phyloP scores from a whole-genome alignment of 192 early-diverging fungal genomes.

The Coemansia pectinata region DNA sequence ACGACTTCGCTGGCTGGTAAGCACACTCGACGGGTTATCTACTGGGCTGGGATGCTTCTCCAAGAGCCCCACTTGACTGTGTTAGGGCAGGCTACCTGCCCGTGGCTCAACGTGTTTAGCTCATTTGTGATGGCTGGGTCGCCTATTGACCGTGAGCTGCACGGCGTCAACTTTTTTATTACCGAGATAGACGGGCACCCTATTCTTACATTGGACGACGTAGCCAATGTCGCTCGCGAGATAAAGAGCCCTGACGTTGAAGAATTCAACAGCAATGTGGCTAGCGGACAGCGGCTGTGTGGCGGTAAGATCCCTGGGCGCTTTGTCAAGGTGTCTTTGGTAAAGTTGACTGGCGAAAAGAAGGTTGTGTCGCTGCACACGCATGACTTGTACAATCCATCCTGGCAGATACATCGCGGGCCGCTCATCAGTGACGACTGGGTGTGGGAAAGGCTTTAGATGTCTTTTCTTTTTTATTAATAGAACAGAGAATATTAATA shows the following conservation, averaged over 20 bases:
- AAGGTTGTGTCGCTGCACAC: slow-evolving; percentile 22
- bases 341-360: slow-evolving; percentile 20
- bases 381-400: slow-evolving; percentile 36
- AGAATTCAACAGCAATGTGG: slow-evolving; percentile 17
- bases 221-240: slow-evolving; percentile 4
- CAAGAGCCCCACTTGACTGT: slow-evolving; percentile 33
- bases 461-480: slow-evolving; percentile 3
- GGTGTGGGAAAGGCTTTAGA: slow-evolving; percentile 24
- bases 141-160: not conserved
- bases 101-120: slow-evolving; percentile 20
- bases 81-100: slow-evolving; percentile 11
- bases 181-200: slow-evolving; percentile 19
- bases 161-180: slow-evolving; percentile 11
- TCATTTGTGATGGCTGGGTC: not conserved
- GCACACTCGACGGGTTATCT: slow-evolving; percentile 21
- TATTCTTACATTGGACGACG: slow-evolving; percentile 28
- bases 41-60: slow-evolving; percentile 33
- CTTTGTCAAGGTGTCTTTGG: slow-evolving; percentile 20
- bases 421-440: slow-evolving; percentile 24
- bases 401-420: slow-evolving; percentile 33
- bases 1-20: slow-evolving; percentile 10
- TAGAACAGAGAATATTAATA: not conserved
- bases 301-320: slow-evolving; percentile 31
- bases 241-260: slow-evolving; percentile 8
- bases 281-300: not conserved